Conservation (phyloP, 495 filamentous ascomycete genomes). For the Xylaria sp. region DNA sequence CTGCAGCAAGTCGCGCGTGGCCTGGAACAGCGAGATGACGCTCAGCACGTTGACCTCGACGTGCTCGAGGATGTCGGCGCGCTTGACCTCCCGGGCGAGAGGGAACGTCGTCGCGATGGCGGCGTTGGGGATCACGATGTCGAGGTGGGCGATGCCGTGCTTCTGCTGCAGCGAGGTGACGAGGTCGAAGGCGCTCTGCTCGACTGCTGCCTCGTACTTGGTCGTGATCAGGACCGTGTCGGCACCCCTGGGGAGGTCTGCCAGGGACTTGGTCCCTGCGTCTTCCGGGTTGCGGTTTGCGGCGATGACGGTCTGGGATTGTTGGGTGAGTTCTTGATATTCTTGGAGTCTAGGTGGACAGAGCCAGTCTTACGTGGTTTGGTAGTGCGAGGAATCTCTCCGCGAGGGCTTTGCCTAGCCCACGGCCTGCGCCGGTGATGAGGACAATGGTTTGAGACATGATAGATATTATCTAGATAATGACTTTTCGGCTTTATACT, state of each 20-base stretch:
- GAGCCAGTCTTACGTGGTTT: constrained; percentile 28
- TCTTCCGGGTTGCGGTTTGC: constrained; percentile 41
- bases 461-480: constrained; percentile 1
- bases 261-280: constrained; percentile 30
- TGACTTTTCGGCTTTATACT: background rate
- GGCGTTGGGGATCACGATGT: constrained; percentile 39
- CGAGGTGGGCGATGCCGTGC: constrained; percentile 31
- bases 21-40: constrained; percentile 35
- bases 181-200: constrained; percentile 29
- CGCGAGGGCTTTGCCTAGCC: constrained; percentile 40
- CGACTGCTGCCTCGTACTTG: constrained; percentile 30
- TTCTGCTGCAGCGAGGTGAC: constrained; percentile 26
- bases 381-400: constrained; percentile 39
- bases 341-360: background rate
- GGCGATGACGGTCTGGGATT: constrained; percentile 42
- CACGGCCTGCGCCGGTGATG: constrained; percentile 45
- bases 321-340: background rate
- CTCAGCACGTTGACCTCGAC: constrained; percentile 31
- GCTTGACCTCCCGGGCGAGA: constrained; percentile 23
- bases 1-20: constrained; percentile 34
- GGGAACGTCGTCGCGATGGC: constrained; percentile 32
- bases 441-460: constrained; percentile 39
- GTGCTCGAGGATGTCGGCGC: constrained; percentile 30
- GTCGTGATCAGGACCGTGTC: constrained; percentile 33
- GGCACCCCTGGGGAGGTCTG: constrained; percentile 29